A percentile compares a stretch with the other conserved stretches of the same genome.
Evolutionary conservation across 768 basidiomycete species (phyloP).

Genomic region (Lepiota subincarnata): DNA sequence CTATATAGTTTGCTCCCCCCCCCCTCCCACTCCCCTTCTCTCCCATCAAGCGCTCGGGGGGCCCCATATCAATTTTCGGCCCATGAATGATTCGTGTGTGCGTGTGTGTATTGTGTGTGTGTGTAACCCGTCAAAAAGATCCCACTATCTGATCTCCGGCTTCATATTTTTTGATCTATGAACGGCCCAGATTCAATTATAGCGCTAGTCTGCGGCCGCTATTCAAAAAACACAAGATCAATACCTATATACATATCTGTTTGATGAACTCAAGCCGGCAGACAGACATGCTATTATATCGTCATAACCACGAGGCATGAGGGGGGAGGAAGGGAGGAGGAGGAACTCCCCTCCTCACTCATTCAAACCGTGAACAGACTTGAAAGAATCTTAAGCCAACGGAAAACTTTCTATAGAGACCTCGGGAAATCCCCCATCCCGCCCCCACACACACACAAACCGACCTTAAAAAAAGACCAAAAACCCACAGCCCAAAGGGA

Average conservation of each 20-base stretch:
- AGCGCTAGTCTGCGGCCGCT: too few species aligned
- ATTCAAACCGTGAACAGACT: neutral
- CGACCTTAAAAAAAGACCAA: too few species aligned
- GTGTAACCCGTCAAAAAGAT: neutral
- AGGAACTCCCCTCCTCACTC: neutral
- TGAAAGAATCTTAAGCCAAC: neutral
- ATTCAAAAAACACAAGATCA: too few species aligned
- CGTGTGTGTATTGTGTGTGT: too few species aligned
- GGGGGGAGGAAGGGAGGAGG: too few species aligned
- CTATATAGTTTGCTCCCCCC: neutral
- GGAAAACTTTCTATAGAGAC: neutral
- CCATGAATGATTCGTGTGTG: neutral
- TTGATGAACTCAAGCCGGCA: neutral
- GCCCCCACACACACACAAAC: too few species aligned
- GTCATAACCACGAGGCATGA: slow-evolving; percentile 9
- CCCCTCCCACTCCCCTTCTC: too few species aligned
- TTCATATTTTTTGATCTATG: neutral
- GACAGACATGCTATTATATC: neutral
- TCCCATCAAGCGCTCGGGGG: neutral
- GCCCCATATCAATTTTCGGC: too few species aligned
- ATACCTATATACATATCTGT: too few species aligned
- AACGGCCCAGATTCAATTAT: too few species aligned
- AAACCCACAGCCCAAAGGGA: too few species aligned
- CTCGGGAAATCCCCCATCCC: too few species aligned
- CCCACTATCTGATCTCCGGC: neutral